Base-by-base conservation (phyloP, 1,139 yeast genomes). In the Meyerozyma athensensis region DNA sequence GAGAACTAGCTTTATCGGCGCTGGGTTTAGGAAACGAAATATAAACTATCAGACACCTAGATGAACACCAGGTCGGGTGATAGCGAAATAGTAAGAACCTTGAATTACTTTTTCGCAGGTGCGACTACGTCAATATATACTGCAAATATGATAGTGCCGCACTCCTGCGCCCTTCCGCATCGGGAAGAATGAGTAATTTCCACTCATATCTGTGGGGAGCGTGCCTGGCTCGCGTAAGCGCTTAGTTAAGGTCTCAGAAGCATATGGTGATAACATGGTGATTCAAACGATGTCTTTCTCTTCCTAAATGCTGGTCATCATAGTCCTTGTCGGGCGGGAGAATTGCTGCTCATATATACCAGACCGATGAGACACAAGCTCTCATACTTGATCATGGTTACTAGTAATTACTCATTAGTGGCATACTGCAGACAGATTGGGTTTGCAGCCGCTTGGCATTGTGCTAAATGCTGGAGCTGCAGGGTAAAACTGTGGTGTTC, bases 261-360 rank as follows among this genome's bases (percentile, higher is more conserved):
- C 13, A 3, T 12, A 12, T 12, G 19, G 32, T 28, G 8, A 13
- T 13, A 3, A 28, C 32, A 17, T 17, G 32, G 19, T 16, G 32
- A 12, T 28, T 28, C 32, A 28, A n/a, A 28, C 32, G 32, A 28
- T 28, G 32, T 28, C 32, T 4, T 28, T 19, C 32, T 28, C 32
- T 28, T 28, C 32, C 32, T 28, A 14, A 7, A 16, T 24, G 14
- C 2, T 17, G 28, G 8, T 24, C 28, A 24, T 24, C 28, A 24
- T 8, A 5, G 28, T 12, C 28, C 28, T 24, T 3, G 7, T n/a
- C 12, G 14, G 14, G 7, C 28, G 18, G 14, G 14, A 14, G 28
- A 3, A 7, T 7, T 3, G 5, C 14, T 3, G 14, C 14, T 14
- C 13, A 24, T 24, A 24, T n/a, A 17, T 24, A 24, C 12, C 9